phyloP scores from a whole-genome alignment of 1,284 basidiomycete genomes.

The Neotropicomus parvogracilis region DNA sequence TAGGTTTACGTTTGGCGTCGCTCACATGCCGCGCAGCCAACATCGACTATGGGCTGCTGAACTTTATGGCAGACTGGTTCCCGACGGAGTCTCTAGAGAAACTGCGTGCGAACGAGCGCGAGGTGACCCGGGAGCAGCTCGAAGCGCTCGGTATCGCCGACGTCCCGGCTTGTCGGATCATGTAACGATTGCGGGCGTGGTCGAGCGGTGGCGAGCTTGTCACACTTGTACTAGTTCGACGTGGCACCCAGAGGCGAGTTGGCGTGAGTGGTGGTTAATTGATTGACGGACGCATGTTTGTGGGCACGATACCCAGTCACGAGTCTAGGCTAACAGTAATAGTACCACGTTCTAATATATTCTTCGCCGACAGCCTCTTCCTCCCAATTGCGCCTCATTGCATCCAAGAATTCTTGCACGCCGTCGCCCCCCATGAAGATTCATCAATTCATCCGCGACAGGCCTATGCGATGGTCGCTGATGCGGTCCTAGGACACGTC shows the following conservation, averaged over 20 bases:
- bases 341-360: conserved; percentile 9
- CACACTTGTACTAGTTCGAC: no score
- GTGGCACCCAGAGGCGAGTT: no score
- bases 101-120: conserved; percentile 71
- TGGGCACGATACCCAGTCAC: neutral
- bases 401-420: conserved; percentile 60
- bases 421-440: conserved; percentile 77
- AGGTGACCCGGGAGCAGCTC: conserved; percentile 71
- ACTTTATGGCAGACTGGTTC: conserved; percentile 93
- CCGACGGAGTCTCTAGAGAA: conserved; percentile 82
- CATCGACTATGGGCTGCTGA: conserved; percentile 76
- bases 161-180: conserved; percentile 33
- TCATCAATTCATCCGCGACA: conserved; percentile 73
- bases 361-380: conserved; percentile 54
- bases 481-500: conserved; percentile 65
- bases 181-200: conserved; percentile 21
- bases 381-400: conserved; percentile 62
- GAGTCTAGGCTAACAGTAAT: neutral
- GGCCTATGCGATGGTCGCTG: conserved; percentile 86
- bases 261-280: no score
- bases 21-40: conserved; percentile 49
- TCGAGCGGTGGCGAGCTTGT: neutral
- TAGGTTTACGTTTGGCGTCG: neutral
- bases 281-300: no score
- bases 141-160: conserved; percentile 56